A percentile compares a stretch with the other conserved stretches of the same genome.
Evolutionary conservation across 2,329 filamentous ascomycete species (phyloP).

Genomic region (Alternaria arbusti): DNA sequence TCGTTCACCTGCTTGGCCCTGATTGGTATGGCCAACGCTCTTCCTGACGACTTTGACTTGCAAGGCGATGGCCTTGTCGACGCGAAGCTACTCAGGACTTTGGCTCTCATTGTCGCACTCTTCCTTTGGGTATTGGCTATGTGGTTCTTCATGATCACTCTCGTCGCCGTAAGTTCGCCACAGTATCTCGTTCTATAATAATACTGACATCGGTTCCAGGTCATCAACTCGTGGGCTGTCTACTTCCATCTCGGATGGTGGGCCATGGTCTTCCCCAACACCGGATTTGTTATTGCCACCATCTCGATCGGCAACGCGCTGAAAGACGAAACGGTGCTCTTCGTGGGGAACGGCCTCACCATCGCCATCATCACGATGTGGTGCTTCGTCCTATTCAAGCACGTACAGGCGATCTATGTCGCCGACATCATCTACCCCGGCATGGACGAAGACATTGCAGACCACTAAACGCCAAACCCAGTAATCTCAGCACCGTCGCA

Average conservation of each 20-base stretch:
- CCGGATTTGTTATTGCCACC: conserved; percentile 53
- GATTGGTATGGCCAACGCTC: conserved; percentile 68
- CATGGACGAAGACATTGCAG: conserved; percentile 63
- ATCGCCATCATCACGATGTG: conserved; percentile 61
- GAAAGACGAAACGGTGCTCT: conserved; percentile 44
- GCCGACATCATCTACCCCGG: conserved; percentile 64
- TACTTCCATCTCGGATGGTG: conserved; percentile 71
- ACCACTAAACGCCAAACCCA: conserved; percentile 26
- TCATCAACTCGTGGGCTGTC: conserved; percentile 40
- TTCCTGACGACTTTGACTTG: conserved; percentile 56
- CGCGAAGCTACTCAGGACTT: conserved; percentile 49
- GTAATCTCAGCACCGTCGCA: neutral
- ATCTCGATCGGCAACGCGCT: conserved; percentile 49
- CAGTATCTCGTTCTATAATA: conserved; percentile 39
- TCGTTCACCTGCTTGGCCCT: conserved; percentile 74
- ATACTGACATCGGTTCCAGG: conserved; percentile 25
- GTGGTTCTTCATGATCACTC: conserved; percentile 61
- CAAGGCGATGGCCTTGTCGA: conserved; percentile 57
- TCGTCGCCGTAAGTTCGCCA: conserved; percentile 44
- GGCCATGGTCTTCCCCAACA: conserved; percentile 60
- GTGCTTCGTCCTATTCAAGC: conserved; percentile 60
- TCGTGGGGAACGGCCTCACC: conserved; percentile 56
- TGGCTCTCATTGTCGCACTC: conserved; percentile 59
- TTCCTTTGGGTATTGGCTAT: conserved; percentile 69
- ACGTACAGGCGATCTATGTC: conserved; percentile 59